Evolutionary conservation across 2,329 filamentous ascomycete genomes (phyloP), one percentile per base, ranked within the genome.

Genomic region (Penicillium sp.): DNA sequence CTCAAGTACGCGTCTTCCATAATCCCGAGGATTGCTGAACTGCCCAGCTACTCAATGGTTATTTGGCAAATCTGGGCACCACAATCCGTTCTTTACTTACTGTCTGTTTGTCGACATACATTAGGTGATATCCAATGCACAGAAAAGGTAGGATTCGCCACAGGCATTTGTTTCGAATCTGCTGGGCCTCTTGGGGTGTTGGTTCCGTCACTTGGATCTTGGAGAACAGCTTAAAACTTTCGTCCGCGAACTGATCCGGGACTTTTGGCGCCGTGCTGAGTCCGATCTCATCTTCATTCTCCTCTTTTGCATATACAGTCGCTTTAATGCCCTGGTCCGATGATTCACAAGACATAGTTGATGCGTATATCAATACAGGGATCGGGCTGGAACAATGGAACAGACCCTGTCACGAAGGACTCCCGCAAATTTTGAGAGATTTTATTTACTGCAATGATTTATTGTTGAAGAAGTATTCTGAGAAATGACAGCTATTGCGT

Each of bases 171-270:
- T 72, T 69, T 15, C 53, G 50, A 37, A 56, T 56, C 12, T n/a
- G 9, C 29, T 1, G 43, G 7, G 50, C 50, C 29, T 46, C 33
- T 49, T 71, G 67, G 2, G 63, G 58, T 0, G 65, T 74, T 6
- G 73, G 71, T 4, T 72, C 70, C 5, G 69, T 56, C 13, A 73
- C 72, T 17, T 73, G 63, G 27, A 74, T 62, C 32, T 70, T 68
- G 2, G 66, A 69, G 37, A 75, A 74, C 7, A 76, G 65, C 49
- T 72, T 76, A 55, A 74, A 75, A 46, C 73, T 75, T 54, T 75
- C 73, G 42, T 76, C 73, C 2, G 72, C 73, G 45, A 68, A 74
- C 17, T 65, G 69, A 33, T 70, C 69, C 0, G 71, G 64, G 1
- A 76, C 58, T 46, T 69, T 74, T 12, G 46, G 8, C 60, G 69